Base-by-base conservation (phyloP, 2,329 filamentous ascomycete genomes). In the Cladosporium sp. region DNA sequence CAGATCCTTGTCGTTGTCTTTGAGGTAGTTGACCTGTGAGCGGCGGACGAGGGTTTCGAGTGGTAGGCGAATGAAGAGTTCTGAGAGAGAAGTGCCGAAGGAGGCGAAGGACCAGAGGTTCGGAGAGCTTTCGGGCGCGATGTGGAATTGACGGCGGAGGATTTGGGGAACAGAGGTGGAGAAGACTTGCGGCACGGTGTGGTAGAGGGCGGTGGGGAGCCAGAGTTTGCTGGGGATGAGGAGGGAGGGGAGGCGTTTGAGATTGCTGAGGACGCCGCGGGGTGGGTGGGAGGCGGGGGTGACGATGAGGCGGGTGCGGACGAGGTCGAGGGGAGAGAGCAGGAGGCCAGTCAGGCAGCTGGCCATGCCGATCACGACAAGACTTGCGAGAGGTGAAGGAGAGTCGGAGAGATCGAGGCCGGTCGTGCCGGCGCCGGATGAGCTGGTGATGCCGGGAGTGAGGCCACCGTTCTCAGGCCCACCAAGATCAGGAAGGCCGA, bases 11-110 rank as follows among this genome's bases (percentile, higher is more conserved):
- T 68, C 58, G 6, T 60, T 56, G 2, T 61, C 55, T 39, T 54
- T 60, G n/a, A 65, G 43, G 7, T 52, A 53, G 7, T 58, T 43
- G 53, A 93, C 85, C 69, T 99, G 93, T 4, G 89, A 92, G 53
- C 93, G 83, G 42, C 93, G 85, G 7, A 97, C 79, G 13, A 96
- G 87, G 1, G 92, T 97, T 70, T 99, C 93, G 4, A 97, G 76
- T 0, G 93, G 93, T 11, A 97, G 81, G 63, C 92, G 91, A 58
- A 96, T 70, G 61, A 93, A 87, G 27, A 97, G 80, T 43, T 95
- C 91, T 2, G 83, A 77, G 1, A 85, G 84, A 2, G 88, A 90
- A 12, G 88, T 83, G 58, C 88, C 76, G 70, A 97, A 96, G 47
- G 88, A 88, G 63, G 84, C 83, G 40, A 96, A 66, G 17, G 86